Evolutionary conservation across 768 basidiomycete genomes (phyloP).

Genomic region (Candolleomyces efflorescens): DNA sequence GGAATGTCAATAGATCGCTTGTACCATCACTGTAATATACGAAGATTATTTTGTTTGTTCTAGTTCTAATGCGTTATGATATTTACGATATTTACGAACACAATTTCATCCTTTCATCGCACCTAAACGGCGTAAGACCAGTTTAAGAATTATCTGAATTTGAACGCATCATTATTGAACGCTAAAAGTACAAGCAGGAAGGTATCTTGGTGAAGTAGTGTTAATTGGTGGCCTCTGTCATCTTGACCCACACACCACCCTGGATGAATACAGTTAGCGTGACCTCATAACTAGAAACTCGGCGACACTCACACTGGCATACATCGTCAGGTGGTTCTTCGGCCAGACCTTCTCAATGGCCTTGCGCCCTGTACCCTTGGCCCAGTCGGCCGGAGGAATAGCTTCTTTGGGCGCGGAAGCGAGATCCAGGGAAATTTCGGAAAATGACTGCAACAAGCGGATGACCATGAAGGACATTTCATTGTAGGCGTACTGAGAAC

Average conservation of each 20-base stretch:
- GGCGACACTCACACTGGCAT: conserved; percentile 31
- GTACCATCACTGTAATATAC: too few species aligned
- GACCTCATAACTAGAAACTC: background rate
- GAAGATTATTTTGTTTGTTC: too few species aligned
- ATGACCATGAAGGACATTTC: conserved; percentile 64
- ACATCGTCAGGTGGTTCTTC: conserved; percentile 54
- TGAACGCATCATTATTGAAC: too few species aligned
- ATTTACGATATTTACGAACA: too few species aligned
- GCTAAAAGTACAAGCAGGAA: too few species aligned
- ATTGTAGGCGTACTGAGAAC: conserved; percentile 48
- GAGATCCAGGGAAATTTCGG: conserved; percentile 40
- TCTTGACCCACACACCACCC: conserved; percentile 54
- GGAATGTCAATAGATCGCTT: too few species aligned
- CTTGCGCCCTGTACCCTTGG: conserved; percentile 39
- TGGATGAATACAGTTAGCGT: conserved; percentile 14
- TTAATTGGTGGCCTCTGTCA: background rate
- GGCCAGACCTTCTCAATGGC: conserved; percentile 47
- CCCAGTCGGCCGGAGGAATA: conserved; percentile 46
- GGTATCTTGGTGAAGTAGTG: too few species aligned
- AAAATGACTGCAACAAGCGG: conserved; percentile 58
- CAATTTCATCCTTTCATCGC: too few species aligned
- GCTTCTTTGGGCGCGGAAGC: conserved; percentile 43
- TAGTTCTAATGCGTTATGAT: too few species aligned
- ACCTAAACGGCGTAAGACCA: too few species aligned
- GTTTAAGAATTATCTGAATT: too few species aligned